Evolutionary conservation across 108 stramenopile species (phyloP), one percentile per base, ranked within the genome.

Genomic region (Skeletonema tropicum): DNA sequence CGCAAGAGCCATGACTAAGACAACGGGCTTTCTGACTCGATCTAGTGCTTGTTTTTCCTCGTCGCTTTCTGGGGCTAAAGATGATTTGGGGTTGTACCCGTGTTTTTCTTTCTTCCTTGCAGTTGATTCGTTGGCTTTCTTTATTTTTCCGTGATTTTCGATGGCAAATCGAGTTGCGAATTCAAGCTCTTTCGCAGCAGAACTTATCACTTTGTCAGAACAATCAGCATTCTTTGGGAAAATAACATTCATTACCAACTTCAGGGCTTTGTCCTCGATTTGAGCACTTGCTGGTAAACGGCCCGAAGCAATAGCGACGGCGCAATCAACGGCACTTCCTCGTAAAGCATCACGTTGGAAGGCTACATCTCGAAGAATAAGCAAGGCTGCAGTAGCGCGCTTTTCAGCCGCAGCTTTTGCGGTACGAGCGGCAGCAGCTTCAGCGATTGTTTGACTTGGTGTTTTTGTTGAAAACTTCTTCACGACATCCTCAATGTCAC

Each of bases 161-260:
- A 88, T 81, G 4, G 90, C 79, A 60, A 79, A 85, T 32, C 74
- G 57, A 17, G 86, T 72, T 13, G 85, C 84, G 30, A 39, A 13
- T 63, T 89, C 82, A 36, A 96, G 74, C 58, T 93, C 95, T 14
- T 73, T 70, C 14, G 77, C 89, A 10, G 91, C 87, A 42, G 91
- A 80, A 32, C 85, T 88, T 11, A 91, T 75, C 31, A 96, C 92
- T 36, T 72, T 68, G 48, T 75, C 73, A 3, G 86, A 85, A 58
- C 92, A 84, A 31, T 69, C 76, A 32, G 77, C 57, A 45, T 87
- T 91, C 75, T 88, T 88, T 0, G 88, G 78, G 68, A 84, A 96
- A 33, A 94, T 74, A 2, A 94, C 85, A 76, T 94, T 94, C 89
- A 96, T 92, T 0, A 94, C 95, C 26, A 96, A 71, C 67, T 92